Evolutionary conservation across 2,329 filamentous ascomycete genomes (phyloP).

Genomic region (Hansfordia pulvinata): DNA sequence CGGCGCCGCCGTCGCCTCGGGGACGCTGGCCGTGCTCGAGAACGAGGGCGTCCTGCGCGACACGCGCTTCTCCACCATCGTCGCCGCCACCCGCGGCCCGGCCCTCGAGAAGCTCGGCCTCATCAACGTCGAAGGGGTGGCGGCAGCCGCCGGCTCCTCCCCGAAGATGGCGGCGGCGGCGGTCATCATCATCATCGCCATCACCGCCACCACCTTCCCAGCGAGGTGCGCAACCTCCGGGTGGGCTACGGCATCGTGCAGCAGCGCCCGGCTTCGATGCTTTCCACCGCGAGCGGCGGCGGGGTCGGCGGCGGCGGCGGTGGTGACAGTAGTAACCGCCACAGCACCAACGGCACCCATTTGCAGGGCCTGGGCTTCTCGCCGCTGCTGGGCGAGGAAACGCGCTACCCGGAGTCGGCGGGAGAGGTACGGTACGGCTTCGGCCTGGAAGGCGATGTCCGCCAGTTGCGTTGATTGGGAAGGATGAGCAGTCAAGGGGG

Average conservation of each 20-base stretch:
- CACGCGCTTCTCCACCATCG: conserved; percentile 23
- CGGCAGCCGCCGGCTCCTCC: too few relatives aligned
- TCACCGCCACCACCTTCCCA: conserved; percentile 6
- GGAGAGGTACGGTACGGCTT: conserved; percentile 15
- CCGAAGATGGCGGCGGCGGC: conserved; percentile 7
- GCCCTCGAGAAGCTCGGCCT: conserved; percentile 23
- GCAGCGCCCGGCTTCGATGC: too few relatives aligned
- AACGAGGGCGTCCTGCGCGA: conserved; percentile 22
- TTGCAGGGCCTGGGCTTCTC: conserved; percentile 2
- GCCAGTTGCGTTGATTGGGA: conserved; percentile 8
- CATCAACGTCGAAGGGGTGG: too few relatives aligned
- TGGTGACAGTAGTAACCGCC: too few relatives aligned
- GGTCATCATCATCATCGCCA: conserved; percentile 6
- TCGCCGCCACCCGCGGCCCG: conserved; percentile 25
- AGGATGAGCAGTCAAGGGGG: neutral
- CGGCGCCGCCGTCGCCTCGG: conserved; percentile 15
- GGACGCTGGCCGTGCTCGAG: conserved; percentile 19
- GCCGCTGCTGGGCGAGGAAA: conserved; percentile 4
- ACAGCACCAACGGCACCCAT: conserved; percentile 4
- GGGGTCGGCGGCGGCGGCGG: too few relatives aligned
- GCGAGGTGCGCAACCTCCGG: conserved; percentile 10
- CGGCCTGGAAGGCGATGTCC: conserved; percentile 16
- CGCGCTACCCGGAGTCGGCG: conserved; percentile 3
- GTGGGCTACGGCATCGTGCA: conserved; percentile 13
- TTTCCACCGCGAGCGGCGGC: conserved; percentile 2